Conservation (phyloP, 495 filamentous ascomycete genomes). For the Penicillium bovifimosum region DNA sequence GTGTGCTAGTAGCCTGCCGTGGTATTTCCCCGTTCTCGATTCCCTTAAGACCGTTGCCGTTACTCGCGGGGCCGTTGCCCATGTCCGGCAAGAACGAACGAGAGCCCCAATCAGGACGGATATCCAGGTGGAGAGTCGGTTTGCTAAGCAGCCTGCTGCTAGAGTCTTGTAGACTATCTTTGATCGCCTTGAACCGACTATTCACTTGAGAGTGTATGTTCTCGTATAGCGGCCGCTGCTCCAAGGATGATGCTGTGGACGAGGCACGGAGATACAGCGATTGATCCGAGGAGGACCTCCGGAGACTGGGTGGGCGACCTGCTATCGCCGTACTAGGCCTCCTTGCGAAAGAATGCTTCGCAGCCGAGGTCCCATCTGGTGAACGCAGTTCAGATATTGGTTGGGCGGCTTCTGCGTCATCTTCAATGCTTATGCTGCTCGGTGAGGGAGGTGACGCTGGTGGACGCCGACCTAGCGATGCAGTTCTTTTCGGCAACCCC, state of each 20-base stretch:
- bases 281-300: conserved; percentile 67
- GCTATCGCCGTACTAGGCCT: conserved; percentile 23
- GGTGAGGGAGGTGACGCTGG: background rate
- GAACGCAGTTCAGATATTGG: conserved; percentile 27
- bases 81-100: conserved; percentile 22
- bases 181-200: conserved; percentile 83
- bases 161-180: conserved; percentile 76
- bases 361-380: conserved; percentile 26
- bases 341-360: conserved; percentile 32
- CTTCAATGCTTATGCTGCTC: conserved; percentile 2
- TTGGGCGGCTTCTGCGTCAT: conserved; percentile 17
- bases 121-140: conserved; percentile 49
- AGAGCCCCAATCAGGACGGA: conserved; percentile 37
- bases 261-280: conserved; percentile 59
- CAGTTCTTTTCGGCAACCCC: background rate
- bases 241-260: conserved; percentile 74
- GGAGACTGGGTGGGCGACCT: conserved; percentile 38
- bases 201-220: conserved; percentile 74
- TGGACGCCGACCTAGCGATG: conserved; percentile 9
- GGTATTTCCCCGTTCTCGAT: conserved; percentile 1
- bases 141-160: conserved; percentile 66
- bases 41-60: conserved; percentile 5
- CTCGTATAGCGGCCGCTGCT: conserved; percentile 79
- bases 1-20: conserved; percentile 6
- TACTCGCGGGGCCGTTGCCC: conserved; percentile 13